Conservation (phyloP, 129 eudicot genomes). For the Flaveria sonorensis region DNA sequence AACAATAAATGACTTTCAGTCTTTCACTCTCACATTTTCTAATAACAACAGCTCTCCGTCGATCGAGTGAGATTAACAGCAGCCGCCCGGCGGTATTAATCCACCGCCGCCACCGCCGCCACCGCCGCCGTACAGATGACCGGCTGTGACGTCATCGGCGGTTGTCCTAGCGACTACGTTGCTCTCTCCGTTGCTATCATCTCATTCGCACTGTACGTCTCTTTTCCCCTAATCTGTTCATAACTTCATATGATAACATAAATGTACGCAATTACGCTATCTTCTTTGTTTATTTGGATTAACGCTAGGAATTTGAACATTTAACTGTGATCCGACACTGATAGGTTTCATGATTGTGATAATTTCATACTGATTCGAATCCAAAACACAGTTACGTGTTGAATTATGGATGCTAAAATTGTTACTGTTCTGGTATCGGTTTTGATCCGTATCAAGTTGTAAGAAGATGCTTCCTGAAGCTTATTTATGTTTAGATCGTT, state of each 20-base stretch:
- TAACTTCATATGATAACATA: neutral
- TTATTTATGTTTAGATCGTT: constrained; percentile 4
- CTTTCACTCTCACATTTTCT: neutral
- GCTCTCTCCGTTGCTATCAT: constrained; percentile 59
- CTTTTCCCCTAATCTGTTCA: constrained; percentile 21
- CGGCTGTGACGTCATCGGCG: constrained; percentile 42
- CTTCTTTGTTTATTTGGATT: neutral
- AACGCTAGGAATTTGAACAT: neutral
- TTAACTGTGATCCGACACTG: constrained; percentile 18
- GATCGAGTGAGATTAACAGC: neutral
- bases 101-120: too few relatives aligned
- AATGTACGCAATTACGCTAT: constrained; percentile 14
- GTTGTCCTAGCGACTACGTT: constrained; percentile 83
- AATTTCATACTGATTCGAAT: neutral
- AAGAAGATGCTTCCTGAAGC: neutral
- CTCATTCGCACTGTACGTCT: constrained; percentile 55
- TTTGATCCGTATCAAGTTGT: neutral
- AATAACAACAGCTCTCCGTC: neutral
- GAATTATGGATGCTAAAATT: neutral
- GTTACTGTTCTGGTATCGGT: neutral
- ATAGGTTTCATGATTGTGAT: neutral
- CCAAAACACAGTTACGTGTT: constrained; percentile 1
- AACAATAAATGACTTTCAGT: neutral
- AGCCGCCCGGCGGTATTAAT: neutral
- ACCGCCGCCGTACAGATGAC: neutral